A percentile compares a stretch with the other conserved stretches of the same genome.
Evolutionary conservation across 148 eudicot genomes (phyloP).

Genomic region (Rhododendron mucronatum): DNA sequence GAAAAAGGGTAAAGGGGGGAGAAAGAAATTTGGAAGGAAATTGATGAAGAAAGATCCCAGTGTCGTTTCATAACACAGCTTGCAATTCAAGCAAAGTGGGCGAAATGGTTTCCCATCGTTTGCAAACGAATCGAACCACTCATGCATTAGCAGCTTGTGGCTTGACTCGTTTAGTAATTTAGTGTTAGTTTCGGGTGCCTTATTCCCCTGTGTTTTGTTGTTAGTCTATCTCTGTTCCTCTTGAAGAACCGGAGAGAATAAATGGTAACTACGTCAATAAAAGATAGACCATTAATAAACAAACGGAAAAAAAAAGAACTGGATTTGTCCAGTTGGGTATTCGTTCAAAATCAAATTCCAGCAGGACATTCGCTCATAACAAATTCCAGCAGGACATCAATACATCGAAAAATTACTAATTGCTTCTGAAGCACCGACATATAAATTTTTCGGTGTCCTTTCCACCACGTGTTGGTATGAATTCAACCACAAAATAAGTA

Average conservation of each 20-base stretch:
- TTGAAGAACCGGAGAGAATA: not conserved
- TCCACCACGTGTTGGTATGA: no score
- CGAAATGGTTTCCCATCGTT: slow-evolving; percentile 11
- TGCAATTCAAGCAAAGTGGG: slow-evolving; percentile 20
- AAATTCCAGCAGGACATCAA: not conserved
- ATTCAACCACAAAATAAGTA: no score
- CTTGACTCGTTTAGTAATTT: no score
- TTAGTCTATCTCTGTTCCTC: no score
- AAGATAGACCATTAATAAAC: not conserved
- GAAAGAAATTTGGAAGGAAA: not conserved
- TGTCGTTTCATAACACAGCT: not conserved
- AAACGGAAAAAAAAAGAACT: not conserved
- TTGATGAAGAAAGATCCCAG: not conserved
- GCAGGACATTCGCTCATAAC: not conserved
- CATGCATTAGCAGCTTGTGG: no score
- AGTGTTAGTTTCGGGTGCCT: no score
- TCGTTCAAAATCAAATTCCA: not conserved
- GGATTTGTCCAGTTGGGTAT: not conserved
- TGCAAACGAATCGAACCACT: not conserved
- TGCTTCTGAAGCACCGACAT: not conserved
- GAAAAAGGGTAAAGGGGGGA: not conserved
- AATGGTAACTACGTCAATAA: not conserved
- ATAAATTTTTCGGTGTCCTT: no score
- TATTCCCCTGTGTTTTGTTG: no score
- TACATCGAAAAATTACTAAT: no score